Percentiles rank a stretch among this genome's conserved stretches.
phyloP scores from a whole-genome alignment of 495 filamentous ascomycete genomes.

The Bombardia bombarda region DNA sequence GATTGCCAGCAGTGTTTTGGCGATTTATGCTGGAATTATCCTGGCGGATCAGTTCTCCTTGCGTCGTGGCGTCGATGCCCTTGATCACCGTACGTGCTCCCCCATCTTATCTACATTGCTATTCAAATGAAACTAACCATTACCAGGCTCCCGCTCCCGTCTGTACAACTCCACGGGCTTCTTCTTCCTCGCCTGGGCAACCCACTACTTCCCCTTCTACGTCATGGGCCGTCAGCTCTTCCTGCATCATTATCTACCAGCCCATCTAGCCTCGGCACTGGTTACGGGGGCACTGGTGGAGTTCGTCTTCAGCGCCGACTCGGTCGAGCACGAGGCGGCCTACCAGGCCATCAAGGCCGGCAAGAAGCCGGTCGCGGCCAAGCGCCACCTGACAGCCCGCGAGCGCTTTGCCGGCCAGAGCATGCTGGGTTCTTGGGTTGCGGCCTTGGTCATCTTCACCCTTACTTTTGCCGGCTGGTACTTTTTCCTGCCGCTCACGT shows the following conservation, averaged over 20 bases:
- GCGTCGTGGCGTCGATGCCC: conserved; percentile 82
- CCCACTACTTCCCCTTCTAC: conserved; percentile 97
- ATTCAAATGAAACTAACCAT: conserved; percentile 12
- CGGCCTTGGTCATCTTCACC: conserved; percentile 57
- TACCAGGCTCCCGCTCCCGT: conserved; percentile 73
- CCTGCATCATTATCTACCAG: conserved; percentile 94
- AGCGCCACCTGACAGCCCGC: conserved; percentile 58
- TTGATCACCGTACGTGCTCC: conserved; percentile 77
- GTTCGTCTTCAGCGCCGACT: conserved; percentile 90
- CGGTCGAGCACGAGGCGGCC: conserved; percentile 43
- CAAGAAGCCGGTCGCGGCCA: conserved; percentile 37
- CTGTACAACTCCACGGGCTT: conserved; percentile 98
- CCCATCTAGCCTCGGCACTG: conserved; percentile 85
- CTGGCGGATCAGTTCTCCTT: conserved; percentile 89
- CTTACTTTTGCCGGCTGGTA: conserved; percentile 71
- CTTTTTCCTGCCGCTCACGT: conserved; percentile 92
- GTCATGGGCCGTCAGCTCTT: conserved; percentile 98
- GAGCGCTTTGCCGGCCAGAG: conserved; percentile 78
- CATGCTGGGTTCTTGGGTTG: conserved; percentile 69
- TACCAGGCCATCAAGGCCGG: conserved; percentile 41
- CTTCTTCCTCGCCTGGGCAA: conserved; percentile 96
- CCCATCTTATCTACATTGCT: not conserved
- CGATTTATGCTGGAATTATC: conserved; percentile 88
- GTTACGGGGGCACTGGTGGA: conserved; percentile 95
- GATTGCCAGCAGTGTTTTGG: conserved; percentile 83